These are phyloP conservation scores for Cladosporium oxysporum DNA, from an alignment of 2,329 filamentous ascomycete species.

Conservation along the genomic window DNA sequence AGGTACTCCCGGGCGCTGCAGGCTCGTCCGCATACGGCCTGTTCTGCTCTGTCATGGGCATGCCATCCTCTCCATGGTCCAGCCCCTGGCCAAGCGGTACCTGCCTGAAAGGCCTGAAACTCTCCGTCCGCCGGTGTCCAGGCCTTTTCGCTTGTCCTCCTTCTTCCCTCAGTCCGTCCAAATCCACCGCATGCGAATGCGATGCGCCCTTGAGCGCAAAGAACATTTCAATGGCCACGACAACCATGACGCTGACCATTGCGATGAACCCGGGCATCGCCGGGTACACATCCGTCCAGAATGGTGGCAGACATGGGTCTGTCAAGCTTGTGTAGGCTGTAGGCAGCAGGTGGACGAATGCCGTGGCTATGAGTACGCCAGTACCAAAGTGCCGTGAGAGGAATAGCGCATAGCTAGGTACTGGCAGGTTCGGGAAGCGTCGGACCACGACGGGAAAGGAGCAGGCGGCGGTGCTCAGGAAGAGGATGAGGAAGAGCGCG, in stretches of 20 bases:
- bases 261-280: conserved; percentile 80
- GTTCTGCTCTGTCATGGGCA: conserved; percentile 25
- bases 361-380: conserved; percentile 58
- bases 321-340: conserved; percentile 63
- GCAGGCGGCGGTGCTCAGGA: conserved; percentile 59
- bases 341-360: conserved; percentile 62
- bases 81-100: conserved; percentile 25
- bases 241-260: conserved; percentile 78
- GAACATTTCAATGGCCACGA: conserved; percentile 86
- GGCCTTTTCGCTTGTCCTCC: conserved; percentile 24
- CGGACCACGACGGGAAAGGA: conserved; percentile 63
- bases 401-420: conserved; percentile 61
- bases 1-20: conserved; percentile 2
- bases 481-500: conserved; percentile 59
- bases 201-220: conserved; percentile 70
- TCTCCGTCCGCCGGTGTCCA: conserved; percentile 26
- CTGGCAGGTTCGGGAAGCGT: conserved; percentile 60
- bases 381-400: conserved; percentile 61
- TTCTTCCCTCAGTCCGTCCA: conserved; percentile 32
- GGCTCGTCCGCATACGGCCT: conserved; percentile 28
- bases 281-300: conserved; percentile 77
- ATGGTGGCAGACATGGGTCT: conserved; percentile 68
- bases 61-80: conserved; percentile 13
- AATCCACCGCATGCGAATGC: conserved; percentile 55
- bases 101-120: conserved; percentile 33